Conservation (phyloP, 2,329 filamentous ascomycete genomes). For the Nannizziopsis barbatae region DNA sequence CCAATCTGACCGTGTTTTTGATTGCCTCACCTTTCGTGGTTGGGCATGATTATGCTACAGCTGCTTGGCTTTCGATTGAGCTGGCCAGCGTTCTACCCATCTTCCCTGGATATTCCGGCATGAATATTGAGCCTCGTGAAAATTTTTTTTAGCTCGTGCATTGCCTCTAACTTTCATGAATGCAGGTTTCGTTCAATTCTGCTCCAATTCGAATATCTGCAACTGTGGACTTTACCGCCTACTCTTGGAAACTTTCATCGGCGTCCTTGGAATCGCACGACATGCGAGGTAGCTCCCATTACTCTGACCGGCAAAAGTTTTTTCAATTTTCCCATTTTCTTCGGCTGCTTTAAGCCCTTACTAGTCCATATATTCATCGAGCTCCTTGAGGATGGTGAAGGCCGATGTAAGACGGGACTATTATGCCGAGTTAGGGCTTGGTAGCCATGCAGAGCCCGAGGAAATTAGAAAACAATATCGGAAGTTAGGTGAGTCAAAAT, state of each 20-base stretch:
- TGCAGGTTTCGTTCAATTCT: neutral
- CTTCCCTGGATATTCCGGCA: no score
- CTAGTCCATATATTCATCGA: neutral
- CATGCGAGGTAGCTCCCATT: neutral
- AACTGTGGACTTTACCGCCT: neutral
- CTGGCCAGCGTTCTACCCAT: conserved; percentile 1
- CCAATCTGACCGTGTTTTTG: neutral
- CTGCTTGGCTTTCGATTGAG: neutral
- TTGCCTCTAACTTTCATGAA: neutral
- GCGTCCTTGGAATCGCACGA: neutral
- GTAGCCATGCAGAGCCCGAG: conserved; percentile 53
- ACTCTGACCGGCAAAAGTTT: neutral
- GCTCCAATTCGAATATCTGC: neutral
- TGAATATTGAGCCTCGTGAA: neutral
- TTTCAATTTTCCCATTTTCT: neutral
- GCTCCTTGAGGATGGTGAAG: conserved; percentile 48
- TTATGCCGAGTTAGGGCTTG: conserved; percentile 71
- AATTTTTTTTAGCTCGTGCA: neutral
- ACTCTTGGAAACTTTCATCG: no score
- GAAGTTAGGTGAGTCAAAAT: conserved; percentile 55
- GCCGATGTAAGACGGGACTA: conserved; percentile 62
- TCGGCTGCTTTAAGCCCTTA: neutral
- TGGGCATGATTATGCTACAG: conserved; percentile 5
- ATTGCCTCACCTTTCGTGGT: conserved; percentile 10
- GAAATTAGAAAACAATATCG: conserved; percentile 81